These are phyloP conservation scores for Tausonia pullulans DNA, from an alignment of 1,284 basidiomycete species.

Conservation along the genomic window DNA sequence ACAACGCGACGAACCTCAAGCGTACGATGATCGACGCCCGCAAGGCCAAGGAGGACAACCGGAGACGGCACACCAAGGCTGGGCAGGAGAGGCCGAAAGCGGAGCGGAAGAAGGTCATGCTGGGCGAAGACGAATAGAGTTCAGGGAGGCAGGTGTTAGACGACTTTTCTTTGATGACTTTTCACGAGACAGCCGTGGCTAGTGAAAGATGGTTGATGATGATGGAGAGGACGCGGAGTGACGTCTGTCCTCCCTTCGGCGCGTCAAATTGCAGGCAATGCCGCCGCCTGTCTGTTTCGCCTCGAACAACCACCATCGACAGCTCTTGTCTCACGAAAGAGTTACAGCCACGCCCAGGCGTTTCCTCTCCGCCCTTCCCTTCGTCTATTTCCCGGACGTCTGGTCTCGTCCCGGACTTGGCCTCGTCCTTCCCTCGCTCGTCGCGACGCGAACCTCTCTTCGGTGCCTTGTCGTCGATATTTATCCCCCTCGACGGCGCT, in stretches of 20 bases:
- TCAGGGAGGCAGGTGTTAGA: not conserved
- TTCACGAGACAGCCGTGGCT: too few species aligned
- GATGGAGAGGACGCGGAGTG: not conserved
- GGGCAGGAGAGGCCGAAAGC: slow-evolving; percentile 83
- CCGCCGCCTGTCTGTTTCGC: not conserved
- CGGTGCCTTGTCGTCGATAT: too few species aligned
- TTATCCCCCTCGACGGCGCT: too few species aligned
- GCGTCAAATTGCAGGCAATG: not conserved
- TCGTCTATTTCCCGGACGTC: too few species aligned
- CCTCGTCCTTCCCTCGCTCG: too few species aligned
- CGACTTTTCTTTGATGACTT: too few species aligned
- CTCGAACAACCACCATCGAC: not conserved
- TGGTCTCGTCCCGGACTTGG: too few species aligned
- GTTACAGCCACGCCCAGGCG: too few species aligned
- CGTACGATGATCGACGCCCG: slow-evolving; percentile 83
- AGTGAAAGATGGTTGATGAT: not conserved
- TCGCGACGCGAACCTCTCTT: too few species aligned
- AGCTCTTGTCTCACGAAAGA: too few species aligned
- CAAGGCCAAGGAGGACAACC: slow-evolving; percentile 85
- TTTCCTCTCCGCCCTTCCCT: too few species aligned
- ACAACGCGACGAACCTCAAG: slow-evolving; percentile 79
- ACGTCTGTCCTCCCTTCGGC: not conserved
- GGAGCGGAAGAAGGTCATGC: slow-evolving; percentile 65
- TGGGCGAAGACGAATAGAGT: not conserved
- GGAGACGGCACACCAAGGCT: slow-evolving; percentile 72